These are phyloP conservation scores for Lipomyces spencermartinsiae DNA, from an alignment of 805 yeast genomes.

Conservation along the genomic window DNA sequence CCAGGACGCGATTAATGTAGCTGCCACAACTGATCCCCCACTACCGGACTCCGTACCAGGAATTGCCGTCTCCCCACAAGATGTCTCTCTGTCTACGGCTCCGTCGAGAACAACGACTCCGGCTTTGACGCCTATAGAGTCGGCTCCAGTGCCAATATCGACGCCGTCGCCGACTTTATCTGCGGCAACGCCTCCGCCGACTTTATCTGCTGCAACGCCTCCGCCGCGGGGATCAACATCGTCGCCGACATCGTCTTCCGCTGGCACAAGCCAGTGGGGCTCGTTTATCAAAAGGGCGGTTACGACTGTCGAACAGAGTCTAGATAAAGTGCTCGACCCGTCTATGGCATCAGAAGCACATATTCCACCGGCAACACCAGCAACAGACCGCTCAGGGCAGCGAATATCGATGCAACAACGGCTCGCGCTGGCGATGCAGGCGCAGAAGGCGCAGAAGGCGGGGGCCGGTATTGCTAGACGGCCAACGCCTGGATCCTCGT, in stretches of 20 bases:
- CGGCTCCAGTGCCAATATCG: neutral
- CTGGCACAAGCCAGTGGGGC: conserved; percentile 39
- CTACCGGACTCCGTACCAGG: neutral
- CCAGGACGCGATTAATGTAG: neutral
- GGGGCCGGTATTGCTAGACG: neutral
- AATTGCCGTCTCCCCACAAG: neutral
- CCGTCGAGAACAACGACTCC: neutral
- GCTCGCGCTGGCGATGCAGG: conserved; percentile 55
- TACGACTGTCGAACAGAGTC: conserved; percentile 50
- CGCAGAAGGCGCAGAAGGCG: conserved; percentile 29
- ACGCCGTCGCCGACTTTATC: neutral
- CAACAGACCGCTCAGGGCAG: conserved; percentile 46
- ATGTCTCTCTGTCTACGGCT: neutral
- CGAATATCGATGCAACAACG: conserved; percentile 78
- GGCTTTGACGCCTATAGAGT: neutral
- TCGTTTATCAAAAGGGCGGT: conserved; percentile 50
- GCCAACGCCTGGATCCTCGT: neutral
- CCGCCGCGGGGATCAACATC: neutral
- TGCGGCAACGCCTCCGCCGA: neutral
- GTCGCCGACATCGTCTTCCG: neutral
- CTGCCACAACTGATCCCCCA: neutral
- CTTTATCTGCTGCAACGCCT: neutral
- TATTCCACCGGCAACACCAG: neutral
- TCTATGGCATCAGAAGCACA: conserved; percentile 14
- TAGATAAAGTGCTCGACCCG: conserved; percentile 49